These are phyloP conservation scores for Meira miltonrushii DNA, from an alignment of 1,284 basidiomycete species.

Conservation along the genomic window DNA sequence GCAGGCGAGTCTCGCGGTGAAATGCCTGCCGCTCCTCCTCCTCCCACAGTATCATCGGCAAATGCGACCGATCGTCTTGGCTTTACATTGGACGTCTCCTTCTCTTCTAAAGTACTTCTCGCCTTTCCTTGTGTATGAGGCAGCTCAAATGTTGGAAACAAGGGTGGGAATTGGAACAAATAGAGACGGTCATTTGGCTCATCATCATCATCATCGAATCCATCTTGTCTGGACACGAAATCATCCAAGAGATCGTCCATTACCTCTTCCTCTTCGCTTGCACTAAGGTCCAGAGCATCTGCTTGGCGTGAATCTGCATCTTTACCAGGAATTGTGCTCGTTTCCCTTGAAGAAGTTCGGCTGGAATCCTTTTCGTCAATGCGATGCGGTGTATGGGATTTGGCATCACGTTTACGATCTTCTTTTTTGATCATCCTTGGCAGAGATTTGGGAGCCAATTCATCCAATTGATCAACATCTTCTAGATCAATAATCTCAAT, in stretches of 20 bases:
- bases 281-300: slow-evolving; percentile 73
- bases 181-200: slow-evolving; percentile 63
- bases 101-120: slow-evolving; percentile 2
- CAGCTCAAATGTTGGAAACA: slow-evolving; percentile 68
- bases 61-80: slow-evolving; percentile 29
- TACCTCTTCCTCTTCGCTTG: slow-evolving; percentile 79
- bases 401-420: slow-evolving; percentile 31
- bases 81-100: not conserved
- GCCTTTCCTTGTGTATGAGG: not conserved
- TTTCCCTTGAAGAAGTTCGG: not conserved
- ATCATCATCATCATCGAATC: slow-evolving; percentile 13
- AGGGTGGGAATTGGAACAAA: slow-evolving; percentile 86
- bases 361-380: not conserved
- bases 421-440: slow-evolving; percentile 55
- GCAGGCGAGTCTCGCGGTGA: not conserved
- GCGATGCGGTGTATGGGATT: not conserved
- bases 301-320: slow-evolving; percentile 59
- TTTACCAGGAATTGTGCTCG: slow-evolving; percentile 13
- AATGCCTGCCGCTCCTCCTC: slow-evolving; percentile 14
- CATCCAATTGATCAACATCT: slow-evolving; percentile 71
- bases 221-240: slow-evolving; percentile 56
- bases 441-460: slow-evolving; percentile 78
- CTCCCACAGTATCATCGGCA: slow-evolving; percentile 36
- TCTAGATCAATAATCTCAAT: slow-evolving; percentile 67
- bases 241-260: slow-evolving; percentile 77